Evolutionary conservation across 257 asterid genomes (phyloP), one percentile per base, ranked within the genome.

Genomic region (Euphrasia confusa): DNA sequence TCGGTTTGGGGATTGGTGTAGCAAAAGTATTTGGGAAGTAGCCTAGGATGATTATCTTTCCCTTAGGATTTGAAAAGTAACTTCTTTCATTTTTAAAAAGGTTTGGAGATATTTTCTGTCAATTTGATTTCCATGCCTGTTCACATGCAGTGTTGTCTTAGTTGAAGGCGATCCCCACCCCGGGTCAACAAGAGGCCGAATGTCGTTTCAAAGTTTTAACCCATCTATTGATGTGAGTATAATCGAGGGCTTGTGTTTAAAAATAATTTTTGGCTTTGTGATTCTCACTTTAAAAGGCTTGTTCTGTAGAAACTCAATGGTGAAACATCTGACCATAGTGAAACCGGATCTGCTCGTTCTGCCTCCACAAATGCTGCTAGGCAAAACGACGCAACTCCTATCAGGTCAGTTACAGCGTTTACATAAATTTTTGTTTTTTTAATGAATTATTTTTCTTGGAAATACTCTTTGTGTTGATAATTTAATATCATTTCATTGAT

Each of bases 141-240:
- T 74, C 71, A 61, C 49, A 13, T 85, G 77, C 92, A 93, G 99
- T 63, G 80, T 89, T 67, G 84, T 93, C 67, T 64, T 89, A 67
- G 73, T 72, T 74, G 97, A 89, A 81, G 94, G 96, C 26, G 90
- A 93, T 76, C 95, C 99, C 32, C 87, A 71, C 54, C 96, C 99
- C 14, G 95, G 80, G 71, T 83, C 84, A 17, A 57, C 72, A 63
- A 82, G 81, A 76, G 97, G 97, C 15, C 89, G 99, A 61, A 87
- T 89, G 91, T 93, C 99, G 37, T 93, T 89, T 79, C 79, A 74
- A 80, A 83, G 80, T 74, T 93, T 93, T 67, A 89, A 89, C 77
- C 97, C 99, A 68, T 74, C 92, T 67, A 72, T 93, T 75, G 97
- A 89, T 81, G 99, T 93, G 84, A 93, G 99, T 84, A 73, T 40